Percentiles rank a stretch among this genome's conserved stretches.
Conservation (phyloP, 306 rosid genomes). For the Begonia fuchsioides region DNA sequence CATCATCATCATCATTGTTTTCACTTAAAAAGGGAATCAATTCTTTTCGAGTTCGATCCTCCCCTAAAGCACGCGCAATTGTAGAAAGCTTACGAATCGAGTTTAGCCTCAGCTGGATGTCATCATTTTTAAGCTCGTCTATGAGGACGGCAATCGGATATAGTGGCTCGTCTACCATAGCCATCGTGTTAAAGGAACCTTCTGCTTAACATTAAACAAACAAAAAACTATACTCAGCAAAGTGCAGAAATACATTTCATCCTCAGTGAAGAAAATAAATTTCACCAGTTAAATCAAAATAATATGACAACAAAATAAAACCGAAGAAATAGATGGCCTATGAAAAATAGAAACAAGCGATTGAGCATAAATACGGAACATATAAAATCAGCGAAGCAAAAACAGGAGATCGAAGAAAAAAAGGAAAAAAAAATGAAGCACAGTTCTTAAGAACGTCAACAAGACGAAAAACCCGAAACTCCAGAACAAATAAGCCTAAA, state of each 20-base stretch:
- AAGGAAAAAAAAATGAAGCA: conserved; percentile 15
- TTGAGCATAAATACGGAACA: not conserved
- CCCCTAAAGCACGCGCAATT: conserved; percentile 94
- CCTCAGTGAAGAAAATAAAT: not conserved
- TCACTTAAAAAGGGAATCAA: conserved; percentile 81
- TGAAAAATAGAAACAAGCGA: conserved; percentile 2
- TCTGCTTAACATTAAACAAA: conserved; percentile 17
- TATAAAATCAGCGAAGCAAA: conserved; percentile 6
- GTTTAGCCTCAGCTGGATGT: conserved; percentile 80
- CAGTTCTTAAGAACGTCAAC: not conserved
- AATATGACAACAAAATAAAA: not conserved
- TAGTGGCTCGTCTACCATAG: conserved; percentile 67
- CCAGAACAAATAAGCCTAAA: conserved; percentile 1
- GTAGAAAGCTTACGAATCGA: conserved; percentile 93
- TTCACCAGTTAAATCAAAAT: not conserved
- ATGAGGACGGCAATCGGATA: conserved; percentile 93
- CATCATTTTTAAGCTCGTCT: conserved; percentile 91
- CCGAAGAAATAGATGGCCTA: not conserved
- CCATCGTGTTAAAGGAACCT: conserved; percentile 23
- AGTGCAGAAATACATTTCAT: conserved; percentile 1
- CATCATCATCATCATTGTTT: conserved; percentile 89
- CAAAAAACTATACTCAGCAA: conserved; percentile 3
- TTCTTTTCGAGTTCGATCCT: conserved; percentile 84
- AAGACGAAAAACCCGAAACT: not conserved
- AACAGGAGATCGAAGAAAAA: conserved; percentile 16